Conservation (phyloP, 257 asterid species). For the Rubia yunnanensis region DNA sequence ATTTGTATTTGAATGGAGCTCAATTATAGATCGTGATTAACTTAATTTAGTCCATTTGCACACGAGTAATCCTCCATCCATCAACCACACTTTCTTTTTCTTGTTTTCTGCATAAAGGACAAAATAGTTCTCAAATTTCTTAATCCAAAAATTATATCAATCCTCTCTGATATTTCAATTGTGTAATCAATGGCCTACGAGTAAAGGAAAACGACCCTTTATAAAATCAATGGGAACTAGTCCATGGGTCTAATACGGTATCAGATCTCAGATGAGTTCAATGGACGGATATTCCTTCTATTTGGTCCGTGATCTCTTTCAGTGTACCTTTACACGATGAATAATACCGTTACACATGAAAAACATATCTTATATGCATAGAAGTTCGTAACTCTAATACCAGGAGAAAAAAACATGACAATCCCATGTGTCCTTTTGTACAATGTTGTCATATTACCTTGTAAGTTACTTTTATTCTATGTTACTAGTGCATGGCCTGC, state of each 20-base stretch:
- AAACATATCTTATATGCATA: no score
- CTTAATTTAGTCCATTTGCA: background rate
- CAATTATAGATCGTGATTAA: background rate
- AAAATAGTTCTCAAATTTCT: background rate
- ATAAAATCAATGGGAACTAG: no score
- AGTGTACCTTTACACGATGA: no score
- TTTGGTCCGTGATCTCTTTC: no score
- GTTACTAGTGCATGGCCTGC: constrained; percentile 18
- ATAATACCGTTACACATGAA: no score
- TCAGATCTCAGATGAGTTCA: no score
- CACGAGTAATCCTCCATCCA: background rate
- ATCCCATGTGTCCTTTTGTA: background rate
- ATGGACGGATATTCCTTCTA: no score
- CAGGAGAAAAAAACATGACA: constrained; percentile 1
- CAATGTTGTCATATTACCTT: background rate
- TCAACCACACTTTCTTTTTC: background rate
- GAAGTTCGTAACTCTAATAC: no score
- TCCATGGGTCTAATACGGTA: no score
- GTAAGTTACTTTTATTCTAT: background rate
- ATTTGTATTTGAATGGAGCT: background rate
- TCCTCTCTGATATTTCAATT: background rate
- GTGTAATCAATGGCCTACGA: background rate
- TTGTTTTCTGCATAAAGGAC: constrained; percentile 6
- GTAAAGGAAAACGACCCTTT: constrained; percentile 1
- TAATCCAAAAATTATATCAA: constrained; percentile 1